These are phyloP conservation scores for Tuber microsphaerosporum DNA, from an alignment of 495 filamentous ascomycete species.

Conservation along the genomic window DNA sequence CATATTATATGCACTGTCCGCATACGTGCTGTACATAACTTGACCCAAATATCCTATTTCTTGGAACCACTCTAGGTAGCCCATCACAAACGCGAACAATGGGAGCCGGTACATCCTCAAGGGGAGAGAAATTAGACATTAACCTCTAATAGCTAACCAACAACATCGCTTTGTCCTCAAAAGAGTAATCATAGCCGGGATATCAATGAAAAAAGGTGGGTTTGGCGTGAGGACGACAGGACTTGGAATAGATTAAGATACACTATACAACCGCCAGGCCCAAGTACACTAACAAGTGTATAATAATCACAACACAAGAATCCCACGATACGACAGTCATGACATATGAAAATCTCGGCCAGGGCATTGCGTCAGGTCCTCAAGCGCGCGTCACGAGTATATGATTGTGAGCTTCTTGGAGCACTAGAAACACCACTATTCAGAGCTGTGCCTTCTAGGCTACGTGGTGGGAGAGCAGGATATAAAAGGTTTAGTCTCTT, in stretches of 20 bases:
- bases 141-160: neutral
- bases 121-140: neutral
- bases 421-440: neutral
- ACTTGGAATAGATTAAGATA: too few relatives aligned
- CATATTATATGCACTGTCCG: neutral
- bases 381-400: neutral
- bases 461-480: neutral
- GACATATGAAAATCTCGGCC: too few relatives aligned
- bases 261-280: too few relatives aligned
- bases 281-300: too few relatives aligned
- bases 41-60: neutral
- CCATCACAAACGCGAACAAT: neutral
- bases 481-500: neutral
- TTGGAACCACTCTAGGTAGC: neutral
- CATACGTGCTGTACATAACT: neutral
- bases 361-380: too few relatives aligned
- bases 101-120: neutral
- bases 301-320: too few relatives aligned
- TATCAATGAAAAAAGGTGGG: neutral
- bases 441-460: neutral
- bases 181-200: neutral
- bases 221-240: neutral
- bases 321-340: too few relatives aligned
- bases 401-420: neutral
- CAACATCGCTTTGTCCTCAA: neutral